These are phyloP conservation scores for Magnolia sinica DNA, from an alignment of 164 flowering plant genomes.

Conservation along the genomic window DNA sequence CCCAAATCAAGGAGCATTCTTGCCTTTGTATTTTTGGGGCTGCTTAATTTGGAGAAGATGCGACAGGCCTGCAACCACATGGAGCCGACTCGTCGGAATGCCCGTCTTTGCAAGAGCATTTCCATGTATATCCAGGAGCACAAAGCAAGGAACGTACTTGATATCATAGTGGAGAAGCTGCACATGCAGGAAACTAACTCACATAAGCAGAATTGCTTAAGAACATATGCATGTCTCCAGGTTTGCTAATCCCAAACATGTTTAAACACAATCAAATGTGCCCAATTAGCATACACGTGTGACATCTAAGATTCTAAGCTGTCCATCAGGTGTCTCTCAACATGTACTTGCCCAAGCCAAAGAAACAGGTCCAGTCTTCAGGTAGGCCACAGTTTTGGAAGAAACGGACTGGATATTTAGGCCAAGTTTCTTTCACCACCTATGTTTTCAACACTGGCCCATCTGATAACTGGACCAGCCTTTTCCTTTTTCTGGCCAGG, in stretches of 20 bases:
- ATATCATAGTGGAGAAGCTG: slow-evolving; percentile 81
- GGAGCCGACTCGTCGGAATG: slow-evolving; percentile 65
- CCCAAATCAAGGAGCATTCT: neutral
- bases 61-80: slow-evolving; percentile 70
- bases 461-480: no score
- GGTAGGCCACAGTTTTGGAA: no score
- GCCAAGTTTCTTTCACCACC: no score
- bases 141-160: slow-evolving; percentile 80
- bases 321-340: neutral
- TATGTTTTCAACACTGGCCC: no score
- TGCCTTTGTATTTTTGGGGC: slow-evolving; percentile 21
- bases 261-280: neutral
- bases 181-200: slow-evolving; percentile 14
- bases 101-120: slow-evolving; percentile 76
- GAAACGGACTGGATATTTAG: no score
- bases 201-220: neutral
- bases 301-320: neutral
- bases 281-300: neutral
- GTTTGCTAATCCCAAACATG: neutral
- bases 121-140: slow-evolving; percentile 74
- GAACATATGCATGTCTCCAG: neutral
- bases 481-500: no score
- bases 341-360: neutral
- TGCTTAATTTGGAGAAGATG: slow-evolving; percentile 66
- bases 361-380: no score